Evolutionary conservation across 352 stramenopile genomes (phyloP).

Genomic region (Phytophthora foliorum): DNA sequence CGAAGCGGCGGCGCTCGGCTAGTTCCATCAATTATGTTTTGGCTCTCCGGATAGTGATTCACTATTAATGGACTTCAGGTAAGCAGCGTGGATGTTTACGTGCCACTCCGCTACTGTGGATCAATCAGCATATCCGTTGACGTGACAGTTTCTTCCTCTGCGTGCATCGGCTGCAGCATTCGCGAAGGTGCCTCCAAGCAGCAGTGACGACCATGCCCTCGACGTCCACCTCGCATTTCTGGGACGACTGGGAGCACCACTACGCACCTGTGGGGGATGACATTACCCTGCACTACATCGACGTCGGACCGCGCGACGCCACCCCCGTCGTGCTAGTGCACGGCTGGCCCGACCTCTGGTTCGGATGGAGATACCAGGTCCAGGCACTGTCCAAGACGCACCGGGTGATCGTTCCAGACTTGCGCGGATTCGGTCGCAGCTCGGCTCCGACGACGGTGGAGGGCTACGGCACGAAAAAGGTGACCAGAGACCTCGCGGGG

Average conservation of each 20-base stretch:
- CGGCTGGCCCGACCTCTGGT: conserved; percentile 80
- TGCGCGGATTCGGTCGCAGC: conserved; percentile 68
- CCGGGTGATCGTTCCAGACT: conserved; percentile 63
- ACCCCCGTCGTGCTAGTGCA: conserved; percentile 72
- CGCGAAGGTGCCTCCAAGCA: conserved; percentile 16
- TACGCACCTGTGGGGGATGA: conserved; percentile 39
- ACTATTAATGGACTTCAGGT: too few relatives aligned
- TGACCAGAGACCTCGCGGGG: conserved; percentile 50
- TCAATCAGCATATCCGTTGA: conserved; percentile 34
- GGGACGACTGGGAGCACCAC: conserved; percentile 46
- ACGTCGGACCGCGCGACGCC: conserved; percentile 59
- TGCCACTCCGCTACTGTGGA: too few relatives aligned
- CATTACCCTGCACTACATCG: conserved; percentile 69
- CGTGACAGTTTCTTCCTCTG: conserved; percentile 15
- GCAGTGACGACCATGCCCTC: conserved; percentile 21
- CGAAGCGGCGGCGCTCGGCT: too few relatives aligned
- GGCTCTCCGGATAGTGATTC: too few relatives aligned
- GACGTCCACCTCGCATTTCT: conserved; percentile 20
- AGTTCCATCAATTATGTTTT: too few relatives aligned
- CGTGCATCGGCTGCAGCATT: conserved; percentile 10
- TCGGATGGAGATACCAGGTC: conserved; percentile 77
- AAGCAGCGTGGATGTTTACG: too few relatives aligned
- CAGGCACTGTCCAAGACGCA: conserved; percentile 55
- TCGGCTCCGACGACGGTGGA: conserved; percentile 50
- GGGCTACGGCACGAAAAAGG: conserved; percentile 64